Evolutionary conservation across 305 asterid genomes (phyloP), one percentile per base, ranked within the genome.

Genomic region (Plantago lanceolata): DNA sequence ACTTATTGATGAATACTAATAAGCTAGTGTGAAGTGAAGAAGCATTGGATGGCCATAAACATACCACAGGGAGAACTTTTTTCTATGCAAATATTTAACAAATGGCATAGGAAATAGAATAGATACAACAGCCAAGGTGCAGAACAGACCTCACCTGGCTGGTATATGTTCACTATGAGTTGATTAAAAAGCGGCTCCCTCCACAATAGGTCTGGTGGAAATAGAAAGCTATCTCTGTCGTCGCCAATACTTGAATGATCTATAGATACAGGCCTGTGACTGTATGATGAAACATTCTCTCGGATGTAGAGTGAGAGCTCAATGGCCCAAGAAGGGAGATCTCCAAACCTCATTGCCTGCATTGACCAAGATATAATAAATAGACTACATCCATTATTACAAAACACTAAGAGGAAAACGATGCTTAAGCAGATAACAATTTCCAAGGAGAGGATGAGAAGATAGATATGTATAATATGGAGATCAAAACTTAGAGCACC

Each of bases 281-380:
- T 59, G 61, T 75, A 54, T 16, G 71, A 57, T n/a, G 66, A 72
- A 57, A 82, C 68, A 53, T 60, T 74, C 70, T 86, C 90, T 0
- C 82, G 85, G 52, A 92, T 71, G 13, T 66, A 47, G 59, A 59
- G 50, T 20, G 94, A 84, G 61, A 89, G 84, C 55, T 85, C 87
- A 57, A 71, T 60, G 21, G 98, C 97, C 96, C 98, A 89, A n/a
- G 66, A 69, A 40, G 97, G 96, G 8, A 92, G 91, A 75, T 92
- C 79, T 51, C 98, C 98, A 68, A 92, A 92, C 76, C 85, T 89
- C 98, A 89, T 89, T 24, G 95, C 97, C 97, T 89, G 79, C 71
- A 74, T 5, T 19, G 19, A 14, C 24, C 24, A 18, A 35, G 26
- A 61, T 45, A 24, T n/a, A n/a, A n/a, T n/a, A n/a, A n/a, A n/a